Base-by-base conservation (phyloP, 2,329 filamentous ascomycete genomes). In the Phyllosticta ampelicida region DNA sequence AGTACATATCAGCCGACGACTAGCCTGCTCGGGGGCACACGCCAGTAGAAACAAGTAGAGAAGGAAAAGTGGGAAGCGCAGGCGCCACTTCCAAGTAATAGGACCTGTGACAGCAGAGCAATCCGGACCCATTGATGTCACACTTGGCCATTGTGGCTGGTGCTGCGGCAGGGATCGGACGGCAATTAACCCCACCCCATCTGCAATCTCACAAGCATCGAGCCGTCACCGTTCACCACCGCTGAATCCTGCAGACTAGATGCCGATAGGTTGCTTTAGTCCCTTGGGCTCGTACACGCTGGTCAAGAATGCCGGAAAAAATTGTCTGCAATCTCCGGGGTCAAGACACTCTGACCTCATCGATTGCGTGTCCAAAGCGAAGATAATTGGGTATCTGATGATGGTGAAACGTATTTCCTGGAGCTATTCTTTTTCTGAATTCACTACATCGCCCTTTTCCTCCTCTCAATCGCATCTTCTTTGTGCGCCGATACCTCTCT, bases 401-500 rank as follows among this genome's bases (percentile, higher is more conserved):
- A 44, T 44, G 13, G 16, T 44, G 36, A n/a, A 16, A n/a, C 36
- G 13, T 44, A 8, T 44, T 44, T 44, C n/a, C n/a, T 6, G 13
- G n/a, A 44, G 13, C 9, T 5, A 23, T 16, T 53, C 51, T 48
- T 58, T 54, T 48, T 48, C 48, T n/a, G 44, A 26, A n/a, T 36
- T 30, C 44, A 58, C 11, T 18, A 36, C 52, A 1, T 58, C 51
- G 36, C 53, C 9, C 11, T 54, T 58, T 4, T 44, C n/a, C 36
- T 16, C 36, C n/a, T 44, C n/a, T 44, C 36, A n/a, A 44, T 44
- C 16, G 36, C 36, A n/a, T n/a, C 36, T n/a, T 44, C 56, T 54
- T 18, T 19, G 29, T n/a, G 57, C 28, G 28, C 50, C 18, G 48
- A 55, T 55, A 44, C 13, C 16, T 59, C 57, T 49, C 49, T 59